Conservation (phyloP, 2,329 filamentous ascomycete genomes). For the Clarireedia homoeocarpa region DNA sequence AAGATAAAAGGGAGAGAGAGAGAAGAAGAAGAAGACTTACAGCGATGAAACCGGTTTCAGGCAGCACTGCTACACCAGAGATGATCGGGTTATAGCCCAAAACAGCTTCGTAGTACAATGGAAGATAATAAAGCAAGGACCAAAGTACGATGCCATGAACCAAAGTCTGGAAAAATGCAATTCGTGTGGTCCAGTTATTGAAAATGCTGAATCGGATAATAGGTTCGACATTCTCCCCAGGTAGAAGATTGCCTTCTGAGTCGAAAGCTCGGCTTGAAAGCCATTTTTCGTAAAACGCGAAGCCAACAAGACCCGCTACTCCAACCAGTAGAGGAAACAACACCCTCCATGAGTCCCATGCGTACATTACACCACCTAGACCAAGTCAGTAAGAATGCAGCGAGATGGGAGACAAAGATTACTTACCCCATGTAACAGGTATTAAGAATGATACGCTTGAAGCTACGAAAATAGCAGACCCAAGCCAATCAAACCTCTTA, state of each 20-base stretch:
- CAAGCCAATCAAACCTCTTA: conserved; percentile 53
- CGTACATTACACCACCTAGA: conserved; percentile 50
- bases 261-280: conserved; percentile 22
- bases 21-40: conserved; percentile 34
- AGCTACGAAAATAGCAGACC: conserved; percentile 52
- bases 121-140: conserved; percentile 48
- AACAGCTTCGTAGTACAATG: conserved; percentile 44
- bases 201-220: conserved; percentile 39
- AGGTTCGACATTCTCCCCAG: conserved; percentile 21
- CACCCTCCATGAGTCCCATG: conserved; percentile 54
- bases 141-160: conserved; percentile 51
- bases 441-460: conserved; percentile 52
- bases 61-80: conserved; percentile 48
- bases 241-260: conserved; percentile 17
- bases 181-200: conserved; percentile 38
- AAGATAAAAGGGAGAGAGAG: too few species aligned
- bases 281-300: conserved; percentile 44
- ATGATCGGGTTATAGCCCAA: conserved; percentile 46
- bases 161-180: conserved; percentile 44
- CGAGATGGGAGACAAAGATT: not conserved
- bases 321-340: conserved; percentile 55
- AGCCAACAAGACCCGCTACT: conserved; percentile 40
- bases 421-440: conserved; percentile 48
- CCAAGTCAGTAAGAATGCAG: not conserved
- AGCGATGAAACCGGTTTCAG: conserved; percentile 57